Percentiles rank a stretch among this genome's conserved stretches.
These are phyloP conservation scores for Russula compacta DNA, from an alignment of 768 basidiomycete genomes.

Conservation along the genomic window DNA sequence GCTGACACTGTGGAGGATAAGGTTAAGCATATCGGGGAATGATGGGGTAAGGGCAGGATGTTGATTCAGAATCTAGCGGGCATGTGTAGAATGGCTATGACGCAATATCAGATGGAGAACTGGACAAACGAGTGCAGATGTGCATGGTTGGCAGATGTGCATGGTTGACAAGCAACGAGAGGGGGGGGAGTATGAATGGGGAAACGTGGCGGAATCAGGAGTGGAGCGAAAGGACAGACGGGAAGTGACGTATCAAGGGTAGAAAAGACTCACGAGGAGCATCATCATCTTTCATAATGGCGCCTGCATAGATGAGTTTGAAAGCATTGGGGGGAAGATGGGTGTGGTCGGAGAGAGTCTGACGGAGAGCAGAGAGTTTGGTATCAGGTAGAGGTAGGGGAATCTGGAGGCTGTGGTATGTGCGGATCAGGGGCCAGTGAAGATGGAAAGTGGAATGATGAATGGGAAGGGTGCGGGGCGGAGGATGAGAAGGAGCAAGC, in stretches of 20 bases:
- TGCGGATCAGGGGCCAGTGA: not conserved
- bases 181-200: constrained; percentile 1
- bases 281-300: constrained; percentile 78
- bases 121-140: not conserved
- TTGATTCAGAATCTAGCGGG: not conserved
- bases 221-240: constrained; percentile 4
- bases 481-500: constrained; percentile 4
- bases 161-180: not conserved
- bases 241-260: constrained; percentile 1
- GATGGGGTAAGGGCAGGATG: constrained; percentile 5
- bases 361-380: constrained; percentile 47
- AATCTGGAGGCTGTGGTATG: constrained; percentile 36
- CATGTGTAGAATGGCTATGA: not conserved
- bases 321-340: constrained; percentile 60
- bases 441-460: constrained; percentile 1
- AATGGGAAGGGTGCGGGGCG: not conserved
- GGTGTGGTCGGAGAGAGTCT: constrained; percentile 62
- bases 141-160: not conserved
- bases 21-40: constrained; percentile 17
- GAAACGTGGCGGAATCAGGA: constrained; percentile 16
- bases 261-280: constrained; percentile 42
- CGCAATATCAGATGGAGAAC: constrained; percentile 9
- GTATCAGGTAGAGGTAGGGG: constrained; percentile 50
- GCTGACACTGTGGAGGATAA: constrained; percentile 46
- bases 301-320: constrained; percentile 86